phyloP scores from a whole-genome alignment of 139 green algal genomes.

The Auxenochlorella protothecoides region DNA sequence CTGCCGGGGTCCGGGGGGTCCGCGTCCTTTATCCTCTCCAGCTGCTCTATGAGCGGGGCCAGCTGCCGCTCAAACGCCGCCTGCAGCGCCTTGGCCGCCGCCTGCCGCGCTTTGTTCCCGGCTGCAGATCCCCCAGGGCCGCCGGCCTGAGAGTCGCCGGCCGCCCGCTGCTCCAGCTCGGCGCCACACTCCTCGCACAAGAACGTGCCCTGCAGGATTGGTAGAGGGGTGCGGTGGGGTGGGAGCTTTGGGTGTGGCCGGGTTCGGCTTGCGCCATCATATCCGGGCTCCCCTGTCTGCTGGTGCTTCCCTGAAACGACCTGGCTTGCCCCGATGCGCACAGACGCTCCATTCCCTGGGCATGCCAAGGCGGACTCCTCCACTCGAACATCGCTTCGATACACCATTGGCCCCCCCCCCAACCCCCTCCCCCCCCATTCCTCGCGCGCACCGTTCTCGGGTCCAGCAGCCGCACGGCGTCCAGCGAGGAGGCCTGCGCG shows the following conservation, averaged over 20 bases:
- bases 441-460: neutral
- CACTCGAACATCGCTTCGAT: too few relatives aligned
- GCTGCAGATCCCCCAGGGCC: constrained; percentile 8
- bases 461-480: constrained; percentile 19
- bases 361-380: neutral
- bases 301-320: too few relatives aligned
- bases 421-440: neutral
- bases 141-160: neutral
- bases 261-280: too few relatives aligned
- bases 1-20: constrained; percentile 22
- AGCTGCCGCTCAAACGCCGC: constrained; percentile 1
- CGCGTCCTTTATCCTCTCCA: constrained; percentile 20
- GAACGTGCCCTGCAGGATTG: constrained; percentile 7
- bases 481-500: constrained; percentile 11
- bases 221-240: too few relatives aligned
- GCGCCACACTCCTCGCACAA: constrained; percentile 21
- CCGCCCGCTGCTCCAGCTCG: constrained; percentile 15
- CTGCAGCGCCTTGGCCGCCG: constrained; percentile 1
- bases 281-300: too few relatives aligned
- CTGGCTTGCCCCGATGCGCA: neutral
- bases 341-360: neutral
- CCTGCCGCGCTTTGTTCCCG: constrained; percentile 3
- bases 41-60: constrained; percentile 10
- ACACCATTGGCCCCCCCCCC: too few relatives aligned
- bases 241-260: too few relatives aligned